These are phyloP conservation scores for Mycena albidolilacea DNA, from an alignment of 768 basidiomycete species.

Conservation along the genomic window DNA sequence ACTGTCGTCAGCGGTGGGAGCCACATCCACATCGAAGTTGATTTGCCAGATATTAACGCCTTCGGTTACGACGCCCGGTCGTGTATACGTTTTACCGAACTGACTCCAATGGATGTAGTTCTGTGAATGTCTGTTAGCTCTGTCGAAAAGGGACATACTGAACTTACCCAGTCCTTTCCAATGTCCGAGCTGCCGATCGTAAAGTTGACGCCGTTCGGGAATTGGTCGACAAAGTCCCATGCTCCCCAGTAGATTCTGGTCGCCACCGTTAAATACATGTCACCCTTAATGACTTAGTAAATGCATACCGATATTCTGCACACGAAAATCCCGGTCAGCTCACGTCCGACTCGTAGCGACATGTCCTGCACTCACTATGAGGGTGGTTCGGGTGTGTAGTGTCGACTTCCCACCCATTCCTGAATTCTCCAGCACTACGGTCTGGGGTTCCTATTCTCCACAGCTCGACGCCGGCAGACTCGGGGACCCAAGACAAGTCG, in stretches of 20 bases:
- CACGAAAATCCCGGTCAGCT: constrained; percentile 40
- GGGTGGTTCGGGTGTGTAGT: too few species aligned
- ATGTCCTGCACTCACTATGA: too few species aligned
- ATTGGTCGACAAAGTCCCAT: constrained; percentile 47
- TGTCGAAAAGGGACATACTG: too few species aligned
- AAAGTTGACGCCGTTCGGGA: constrained; percentile 48
- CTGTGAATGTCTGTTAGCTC: constrained; percentile 17
- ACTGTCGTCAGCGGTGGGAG: constrained; percentile 12
- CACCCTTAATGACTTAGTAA: too few species aligned
- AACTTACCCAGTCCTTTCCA: constrained; percentile 40
- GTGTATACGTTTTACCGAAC: constrained; percentile 45
- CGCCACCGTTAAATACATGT: too few species aligned
- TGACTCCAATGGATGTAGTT: constrained; percentile 49
- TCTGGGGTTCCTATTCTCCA: constrained; percentile 31
- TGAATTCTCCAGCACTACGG: too few species aligned
- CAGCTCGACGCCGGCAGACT: constrained; percentile 12
- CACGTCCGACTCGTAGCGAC: too few species aligned
- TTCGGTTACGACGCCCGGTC: constrained; percentile 40
- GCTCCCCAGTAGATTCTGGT: constrained; percentile 45
- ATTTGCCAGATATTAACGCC: constrained; percentile 44
- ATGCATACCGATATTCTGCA: constrained; percentile 23
- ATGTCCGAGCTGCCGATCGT: constrained; percentile 44
- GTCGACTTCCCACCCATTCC: too few species aligned
- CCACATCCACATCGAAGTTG: constrained; percentile 42
- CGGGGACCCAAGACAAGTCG: too few species aligned